phyloP scores from a whole-genome alignment of 2,329 filamentous ascomycete species.

The Arthrinium phaeospermum region DNA sequence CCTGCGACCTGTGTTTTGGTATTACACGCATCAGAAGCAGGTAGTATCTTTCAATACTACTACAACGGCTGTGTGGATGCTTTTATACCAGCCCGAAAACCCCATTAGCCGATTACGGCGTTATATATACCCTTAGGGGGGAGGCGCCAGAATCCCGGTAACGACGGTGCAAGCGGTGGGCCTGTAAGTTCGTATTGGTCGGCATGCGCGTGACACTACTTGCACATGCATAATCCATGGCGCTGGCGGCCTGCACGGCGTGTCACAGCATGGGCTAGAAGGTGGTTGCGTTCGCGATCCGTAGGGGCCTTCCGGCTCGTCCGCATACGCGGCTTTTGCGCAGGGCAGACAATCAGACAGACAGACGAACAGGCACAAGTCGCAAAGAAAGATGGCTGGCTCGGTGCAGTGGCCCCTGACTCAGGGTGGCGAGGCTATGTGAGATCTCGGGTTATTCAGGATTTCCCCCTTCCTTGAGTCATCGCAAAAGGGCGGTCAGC shows the following conservation, averaged over 20 bases:
- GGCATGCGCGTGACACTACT: slow-evolving; percentile 10
- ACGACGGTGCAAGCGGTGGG: slow-evolving; percentile 4
- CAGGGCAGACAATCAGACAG: neutral
- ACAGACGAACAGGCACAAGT: neutral
- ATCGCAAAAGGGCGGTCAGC: slow-evolving; percentile 16
- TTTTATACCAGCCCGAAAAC: neutral
- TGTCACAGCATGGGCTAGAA: slow-evolving; percentile 5
- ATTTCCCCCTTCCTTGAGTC: neutral
- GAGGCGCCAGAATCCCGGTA: slow-evolving; percentile 10
- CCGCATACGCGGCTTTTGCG: neutral
- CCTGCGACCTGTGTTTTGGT: no score
- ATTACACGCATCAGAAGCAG: neutral
- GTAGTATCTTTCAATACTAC: neutral
- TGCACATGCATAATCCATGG: slow-evolving; percentile 5
- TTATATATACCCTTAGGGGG: neutral
- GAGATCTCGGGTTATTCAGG: neutral
- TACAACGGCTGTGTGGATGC: no score
- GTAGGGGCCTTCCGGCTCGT: slow-evolving; percentile 10
- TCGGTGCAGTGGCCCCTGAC: neutral
- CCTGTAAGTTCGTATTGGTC: slow-evolving; percentile 14
- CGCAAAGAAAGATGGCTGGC: neutral
- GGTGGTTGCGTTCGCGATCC: slow-evolving; percentile 11
- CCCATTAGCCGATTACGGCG: neutral
- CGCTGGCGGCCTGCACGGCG: slow-evolving; percentile 1
- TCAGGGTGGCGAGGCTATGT: slow-evolving; percentile 13